These are phyloP conservation scores for Paramyrothecium sp. DNA, from an alignment of 2,329 filamentous ascomycete species.

Conservation along the genomic window DNA sequence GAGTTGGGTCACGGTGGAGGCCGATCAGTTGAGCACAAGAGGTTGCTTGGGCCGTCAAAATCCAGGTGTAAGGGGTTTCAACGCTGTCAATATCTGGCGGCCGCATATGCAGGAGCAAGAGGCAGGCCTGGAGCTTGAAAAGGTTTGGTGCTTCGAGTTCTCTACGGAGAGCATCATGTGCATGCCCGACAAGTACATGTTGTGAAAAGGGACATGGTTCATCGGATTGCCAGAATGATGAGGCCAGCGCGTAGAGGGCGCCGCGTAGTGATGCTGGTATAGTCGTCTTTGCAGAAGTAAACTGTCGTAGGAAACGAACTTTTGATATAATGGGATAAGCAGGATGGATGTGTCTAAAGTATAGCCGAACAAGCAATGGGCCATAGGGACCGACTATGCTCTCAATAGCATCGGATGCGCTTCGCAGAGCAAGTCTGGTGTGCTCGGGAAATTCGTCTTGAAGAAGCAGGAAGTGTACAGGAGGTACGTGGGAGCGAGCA, in stretches of 20 bases:
- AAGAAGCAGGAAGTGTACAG: constrained; percentile 44
- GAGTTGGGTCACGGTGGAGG: constrained; percentile 39
- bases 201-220: constrained; percentile 34
- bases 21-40: constrained; percentile 45
- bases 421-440: constrained; percentile 33
- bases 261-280: constrained; percentile 44
- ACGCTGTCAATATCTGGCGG: constrained; percentile 43
- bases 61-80: constrained; percentile 44
- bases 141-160: constrained; percentile 47
- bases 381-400: constrained; percentile 37
- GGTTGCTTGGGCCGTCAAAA: constrained; percentile 39
- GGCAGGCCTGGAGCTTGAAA: constrained; percentile 43
- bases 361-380: constrained; percentile 39
- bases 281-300: constrained; percentile 31
- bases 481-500: constrained; percentile 30
- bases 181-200: constrained; percentile 37
- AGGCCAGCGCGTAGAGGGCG: constrained; percentile 42
- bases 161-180: constrained; percentile 39
- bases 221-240: constrained; percentile 38
- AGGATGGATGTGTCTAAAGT: constrained; percentile 44
- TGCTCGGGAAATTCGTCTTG: constrained; percentile 43
- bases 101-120: constrained; percentile 43
- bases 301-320: constrained; percentile 37
- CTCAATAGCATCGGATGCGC: constrained; percentile 41
- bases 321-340: constrained; percentile 43